phyloP scores from a whole-genome alignment of 1,284 basidiomycete genomes.

The Taiwanofungus camphoratus region DNA sequence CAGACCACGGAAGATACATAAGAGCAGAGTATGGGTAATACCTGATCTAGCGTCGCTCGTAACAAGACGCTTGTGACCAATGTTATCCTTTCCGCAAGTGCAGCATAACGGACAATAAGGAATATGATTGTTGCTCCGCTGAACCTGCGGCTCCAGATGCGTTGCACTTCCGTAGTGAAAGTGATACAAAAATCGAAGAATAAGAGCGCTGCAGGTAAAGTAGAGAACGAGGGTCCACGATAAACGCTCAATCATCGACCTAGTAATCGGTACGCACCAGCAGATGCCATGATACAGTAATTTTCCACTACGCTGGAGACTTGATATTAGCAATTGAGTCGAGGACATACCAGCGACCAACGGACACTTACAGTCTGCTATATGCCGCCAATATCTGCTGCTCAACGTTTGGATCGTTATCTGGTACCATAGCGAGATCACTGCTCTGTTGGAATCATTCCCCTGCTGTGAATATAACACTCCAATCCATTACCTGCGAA shows the following conservation, averaged over 20 bases:
- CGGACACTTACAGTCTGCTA: constrained; percentile 9
- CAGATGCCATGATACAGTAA: constrained; percentile 16
- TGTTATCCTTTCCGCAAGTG: constrained; percentile 12
- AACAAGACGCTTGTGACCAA: constrained; percentile 14
- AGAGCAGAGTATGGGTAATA: background rate
- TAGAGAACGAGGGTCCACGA: too few species aligned
- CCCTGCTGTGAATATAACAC: background rate
- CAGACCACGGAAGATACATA: background rate
- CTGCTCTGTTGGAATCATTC: background rate
- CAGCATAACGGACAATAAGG: constrained; percentile 14
- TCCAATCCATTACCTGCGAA: background rate
- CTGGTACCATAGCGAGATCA: background rate
- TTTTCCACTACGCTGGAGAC: constrained; percentile 9
- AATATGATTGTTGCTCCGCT: constrained; percentile 17
- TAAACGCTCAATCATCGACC: background rate
- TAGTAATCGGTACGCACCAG: constrained; percentile 2
- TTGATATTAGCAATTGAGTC: background rate
- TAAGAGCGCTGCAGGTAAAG: constrained; percentile 10
- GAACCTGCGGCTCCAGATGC: constrained; percentile 16
- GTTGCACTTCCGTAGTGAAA: constrained; percentile 16
- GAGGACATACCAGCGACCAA: background rate
- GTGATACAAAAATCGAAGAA: constrained; percentile 15
- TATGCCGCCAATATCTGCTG: constrained; percentile 6
- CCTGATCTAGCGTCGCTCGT: constrained; percentile 8
- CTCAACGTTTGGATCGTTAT: background rate